Evolutionary conservation across 257 asterid species (phyloP), one percentile per base, ranked within the genome.

Genomic region (Oldenlandia corymbosa): DNA sequence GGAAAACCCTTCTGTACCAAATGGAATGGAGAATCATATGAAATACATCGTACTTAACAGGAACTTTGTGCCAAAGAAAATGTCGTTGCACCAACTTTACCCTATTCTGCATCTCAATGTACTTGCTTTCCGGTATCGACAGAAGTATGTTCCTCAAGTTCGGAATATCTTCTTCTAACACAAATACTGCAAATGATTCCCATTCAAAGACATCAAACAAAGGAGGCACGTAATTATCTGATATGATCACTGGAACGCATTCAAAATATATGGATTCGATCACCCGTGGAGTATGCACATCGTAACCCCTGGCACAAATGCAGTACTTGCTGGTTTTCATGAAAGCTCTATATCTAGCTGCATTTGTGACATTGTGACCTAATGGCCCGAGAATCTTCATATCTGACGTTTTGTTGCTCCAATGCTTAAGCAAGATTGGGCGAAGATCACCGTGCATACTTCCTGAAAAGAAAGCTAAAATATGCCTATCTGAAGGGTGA

Each of bases 1-100:
- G 84, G 74, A 75, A 74, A 50, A 84, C 80, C 70, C 84, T 73
- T 68, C 70, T 79, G 72, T 71, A 74, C 92, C 92, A 82, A 63
- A 85, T 77, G 30, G 92, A 82, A 64, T 85, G 92, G 69, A 85
- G 88, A 64, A 80, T 76, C 92, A 85, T 85, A 68, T 85, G 88
- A 72, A 85, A 85, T 73, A 85, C 65, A 66, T 85, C 92, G 43
- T 76, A 80, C 73, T 57, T 85, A 18, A 73, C 58, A 23, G 92
- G 88, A 26, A 41, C 46, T 71, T 76, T 78, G 71, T 85, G 83
- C 92, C 92, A 85, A 68, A 82, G 71, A 11, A 85, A 85, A 64
- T 80, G 75, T 58, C 48, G 60, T 65, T 66, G 81, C 42, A 80
- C 81, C 1, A 69, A 41, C 67, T 75, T 80, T 34, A 85, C 56